Conservation (phyloP, 1,284 basidiomycete genomes). For the Schizophyllum commune region DNA sequence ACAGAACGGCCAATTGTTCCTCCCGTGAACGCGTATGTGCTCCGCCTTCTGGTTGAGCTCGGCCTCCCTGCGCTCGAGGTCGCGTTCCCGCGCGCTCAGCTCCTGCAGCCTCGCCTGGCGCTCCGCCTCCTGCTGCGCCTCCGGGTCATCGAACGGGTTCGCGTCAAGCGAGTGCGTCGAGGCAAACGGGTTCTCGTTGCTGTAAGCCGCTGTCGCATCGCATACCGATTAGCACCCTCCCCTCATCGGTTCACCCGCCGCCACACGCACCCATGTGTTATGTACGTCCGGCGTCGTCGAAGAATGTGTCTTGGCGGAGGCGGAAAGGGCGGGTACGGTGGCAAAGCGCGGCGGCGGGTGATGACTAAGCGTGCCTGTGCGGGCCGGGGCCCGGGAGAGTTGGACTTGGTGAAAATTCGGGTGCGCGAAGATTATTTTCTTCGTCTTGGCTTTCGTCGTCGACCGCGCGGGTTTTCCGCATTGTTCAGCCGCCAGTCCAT, state of each 20-base stretch:
- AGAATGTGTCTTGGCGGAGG: not conserved
- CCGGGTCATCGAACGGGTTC: conserved; percentile 80
- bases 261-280: not conserved
- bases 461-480: too few relatives aligned
- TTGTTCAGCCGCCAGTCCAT: too few relatives aligned
- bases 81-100: conserved; percentile 65
- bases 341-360: not conserved
- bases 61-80: conserved; percentile 71
- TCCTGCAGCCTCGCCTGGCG: conserved; percentile 48
- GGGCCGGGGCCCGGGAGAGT: not conserved
- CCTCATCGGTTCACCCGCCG: conserved; percentile 3
- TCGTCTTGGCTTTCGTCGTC: too few relatives aligned
- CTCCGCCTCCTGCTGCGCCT: conserved; percentile 24
- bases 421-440: too few relatives aligned
- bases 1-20: conserved; percentile 90
- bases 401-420: not conserved
- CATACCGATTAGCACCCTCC: not conserved
- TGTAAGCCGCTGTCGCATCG: not conserved
- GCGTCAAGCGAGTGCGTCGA: conserved; percentile 76
- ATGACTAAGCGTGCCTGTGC: not conserved
- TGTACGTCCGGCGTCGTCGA: not conserved
- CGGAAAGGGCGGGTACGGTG: not conserved
- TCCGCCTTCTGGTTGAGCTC: conserved; percentile 64
- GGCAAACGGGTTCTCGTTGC: conserved; percentile 68
- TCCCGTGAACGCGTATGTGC: conserved; percentile 70